Base-by-base conservation (phyloP, 2,329 filamentous ascomycete genomes). In the Colletotrichum gloeosporioides region DNA sequence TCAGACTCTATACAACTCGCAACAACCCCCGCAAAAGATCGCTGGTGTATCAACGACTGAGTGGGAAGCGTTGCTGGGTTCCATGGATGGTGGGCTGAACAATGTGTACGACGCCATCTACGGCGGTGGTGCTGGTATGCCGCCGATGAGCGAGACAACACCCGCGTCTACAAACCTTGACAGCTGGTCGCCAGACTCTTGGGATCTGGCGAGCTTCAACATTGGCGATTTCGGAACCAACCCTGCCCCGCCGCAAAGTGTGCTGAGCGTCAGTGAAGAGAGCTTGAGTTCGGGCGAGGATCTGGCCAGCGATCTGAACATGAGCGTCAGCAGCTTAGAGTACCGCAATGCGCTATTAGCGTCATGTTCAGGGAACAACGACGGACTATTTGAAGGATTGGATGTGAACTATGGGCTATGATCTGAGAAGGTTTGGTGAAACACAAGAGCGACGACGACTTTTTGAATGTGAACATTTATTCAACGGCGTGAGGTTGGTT, bases 31-130 rank as follows among this genome's bases (percentile, higher is more conserved):
- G 53, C 84, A 84, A 63, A 87, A 89, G 79, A 79, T 85, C 53
- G 79, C 80, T 78, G 86, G 85, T 18, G 89, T 93, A 15, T 92
- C 92, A 1, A 86, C 92, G 10, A 88, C 92, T 0, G 95, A 97
- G 80, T 98, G 95, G 96, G 95, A 98, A 83, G 92, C 93, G 3
- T 89, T 98, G 1, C 89, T 98, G 3, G 93, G 94, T 6, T 93
- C 93, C 27, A 92, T 98, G 83, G 95, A 98, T 80, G 93, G 93
- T 44, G 95, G 95, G 1, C 90, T 93, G 78, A 92, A 93, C 70
- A 98, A 96, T 81, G 93, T 98, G n/a, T 97, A 95, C 83, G 93
- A 95, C 81, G 93, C 93, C 55, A 95, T 95, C 71, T 96, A 96
- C 79, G 94, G 94, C 49, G 94, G 94, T 8, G 62, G 94, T 8